phyloP scores from a whole-genome alignment of 2,329 filamentous ascomycete species.

The Beauveria sp. region DNA sequence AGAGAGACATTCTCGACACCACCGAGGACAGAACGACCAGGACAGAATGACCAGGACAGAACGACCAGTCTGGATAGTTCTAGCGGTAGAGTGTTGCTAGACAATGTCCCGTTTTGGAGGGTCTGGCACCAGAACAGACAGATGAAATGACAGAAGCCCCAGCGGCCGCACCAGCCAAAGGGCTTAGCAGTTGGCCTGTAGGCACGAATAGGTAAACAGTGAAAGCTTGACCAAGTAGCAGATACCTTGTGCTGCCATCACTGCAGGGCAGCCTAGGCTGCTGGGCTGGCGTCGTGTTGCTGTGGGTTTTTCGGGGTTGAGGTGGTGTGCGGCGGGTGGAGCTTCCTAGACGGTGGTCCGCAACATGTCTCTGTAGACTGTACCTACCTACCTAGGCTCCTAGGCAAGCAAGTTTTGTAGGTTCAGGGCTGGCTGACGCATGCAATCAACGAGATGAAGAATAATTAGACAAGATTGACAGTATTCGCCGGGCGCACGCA shows the following conservation, averaged over 20 bases:
- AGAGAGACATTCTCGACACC: no score
- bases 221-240: no score
- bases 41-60: no score
- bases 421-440: no score
- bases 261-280: background rate
- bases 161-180: no score
- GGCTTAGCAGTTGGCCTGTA: background rate
- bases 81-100: background rate
- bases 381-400: background rate
- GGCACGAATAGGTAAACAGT: no score
- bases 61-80: no score
- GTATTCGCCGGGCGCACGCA: background rate
- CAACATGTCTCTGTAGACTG: background rate
- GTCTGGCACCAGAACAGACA: background rate
- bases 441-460: background rate
- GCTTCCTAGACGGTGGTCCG: conserved; percentile 5
- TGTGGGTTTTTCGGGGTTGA: background rate
- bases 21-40: no score
- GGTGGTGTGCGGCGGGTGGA: conserved; percentile 3
- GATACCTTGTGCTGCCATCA: no score
- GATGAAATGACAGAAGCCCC: background rate
- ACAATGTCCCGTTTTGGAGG: background rate
- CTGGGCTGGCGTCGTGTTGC: background rate
- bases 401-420: background rate
- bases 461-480: background rate